Evolutionary conservation across 257 asterid genomes (phyloP).

Genomic region (Solanum dulcamara): DNA sequence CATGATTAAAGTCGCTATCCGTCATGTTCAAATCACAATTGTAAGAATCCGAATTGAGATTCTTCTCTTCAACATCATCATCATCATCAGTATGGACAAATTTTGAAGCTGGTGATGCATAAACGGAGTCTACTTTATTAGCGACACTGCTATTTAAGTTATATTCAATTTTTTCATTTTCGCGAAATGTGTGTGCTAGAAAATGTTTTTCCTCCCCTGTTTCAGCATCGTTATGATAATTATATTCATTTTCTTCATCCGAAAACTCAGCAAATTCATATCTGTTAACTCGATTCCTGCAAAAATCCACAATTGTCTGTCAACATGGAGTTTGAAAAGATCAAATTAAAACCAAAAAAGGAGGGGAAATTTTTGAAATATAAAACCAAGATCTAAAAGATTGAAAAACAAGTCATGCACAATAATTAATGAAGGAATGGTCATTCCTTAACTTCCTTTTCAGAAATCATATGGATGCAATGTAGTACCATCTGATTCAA

Average conservation of each 20-base stretch:
- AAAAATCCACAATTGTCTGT: neutral
- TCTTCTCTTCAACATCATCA: constrained; percentile 24
- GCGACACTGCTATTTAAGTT: neutral
- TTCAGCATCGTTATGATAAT: neutral
- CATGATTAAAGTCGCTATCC: constrained; percentile 15
- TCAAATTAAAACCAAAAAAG: neutral
- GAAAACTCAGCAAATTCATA: constrained; percentile 37
- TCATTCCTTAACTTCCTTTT: neutral
- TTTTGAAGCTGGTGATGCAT: constrained; percentile 34
- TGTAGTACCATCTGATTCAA: too few species aligned
- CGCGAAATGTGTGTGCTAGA: constrained; percentile 2
- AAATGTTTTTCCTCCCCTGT: constrained; percentile 5
- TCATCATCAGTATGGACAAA: constrained; percentile 8
- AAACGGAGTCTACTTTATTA: constrained; percentile 17
- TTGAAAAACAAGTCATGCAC: neutral
- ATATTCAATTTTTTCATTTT: neutral
- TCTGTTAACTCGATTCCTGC: constrained; percentile 43
- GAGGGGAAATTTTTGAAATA: neutral
- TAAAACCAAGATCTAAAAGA: too few species aligned
- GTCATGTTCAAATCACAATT: constrained; percentile 6
- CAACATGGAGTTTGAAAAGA: neutral
- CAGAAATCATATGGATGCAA: too few species aligned
- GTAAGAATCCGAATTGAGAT: neutral
- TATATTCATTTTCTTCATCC: constrained; percentile 34
- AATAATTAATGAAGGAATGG: neutral